Evolutionary conservation across 176 grass and related monocot species (phyloP).

Genomic region (Oryza coarctata): DNA sequence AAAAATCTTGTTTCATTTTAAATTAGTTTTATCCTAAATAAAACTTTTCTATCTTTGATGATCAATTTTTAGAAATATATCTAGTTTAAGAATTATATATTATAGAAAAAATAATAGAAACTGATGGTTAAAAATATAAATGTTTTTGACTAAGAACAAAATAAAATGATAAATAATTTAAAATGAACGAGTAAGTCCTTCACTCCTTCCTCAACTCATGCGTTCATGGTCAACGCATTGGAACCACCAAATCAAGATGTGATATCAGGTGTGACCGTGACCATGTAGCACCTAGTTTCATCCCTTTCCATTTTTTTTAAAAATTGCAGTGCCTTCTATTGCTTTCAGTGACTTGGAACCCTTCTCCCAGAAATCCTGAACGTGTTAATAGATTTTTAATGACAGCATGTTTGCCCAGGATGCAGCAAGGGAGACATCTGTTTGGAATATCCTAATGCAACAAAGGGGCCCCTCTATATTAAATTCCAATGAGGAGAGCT

Average conservation of each 20-base stretch:
- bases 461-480: neutral
- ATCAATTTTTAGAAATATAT: too few relatives aligned
- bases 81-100: too few relatives aligned
- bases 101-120: too few relatives aligned
- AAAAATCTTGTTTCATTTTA: too few relatives aligned
- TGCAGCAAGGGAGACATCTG: conserved; percentile 1
- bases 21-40: too few relatives aligned
- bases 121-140: too few relatives aligned
- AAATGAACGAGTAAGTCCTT: too few relatives aligned
- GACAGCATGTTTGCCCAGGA: neutral
- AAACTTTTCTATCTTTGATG: too few relatives aligned
- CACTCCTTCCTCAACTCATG: too few relatives aligned
- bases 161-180: too few relatives aligned
- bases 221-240: neutral
- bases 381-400: neutral
- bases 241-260: neutral
- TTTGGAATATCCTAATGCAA: neutral
- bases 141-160: too few relatives aligned
- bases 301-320: neutral
- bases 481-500: neutral
- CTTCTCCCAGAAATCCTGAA: conserved; percentile 5
- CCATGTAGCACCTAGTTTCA: neutral
- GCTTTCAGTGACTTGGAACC: conserved; percentile 16
- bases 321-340: neutral
- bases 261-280: neutral